Conservation (phyloP, 176 grass and related monocot genomes). For the Avena atlantica region DNA sequence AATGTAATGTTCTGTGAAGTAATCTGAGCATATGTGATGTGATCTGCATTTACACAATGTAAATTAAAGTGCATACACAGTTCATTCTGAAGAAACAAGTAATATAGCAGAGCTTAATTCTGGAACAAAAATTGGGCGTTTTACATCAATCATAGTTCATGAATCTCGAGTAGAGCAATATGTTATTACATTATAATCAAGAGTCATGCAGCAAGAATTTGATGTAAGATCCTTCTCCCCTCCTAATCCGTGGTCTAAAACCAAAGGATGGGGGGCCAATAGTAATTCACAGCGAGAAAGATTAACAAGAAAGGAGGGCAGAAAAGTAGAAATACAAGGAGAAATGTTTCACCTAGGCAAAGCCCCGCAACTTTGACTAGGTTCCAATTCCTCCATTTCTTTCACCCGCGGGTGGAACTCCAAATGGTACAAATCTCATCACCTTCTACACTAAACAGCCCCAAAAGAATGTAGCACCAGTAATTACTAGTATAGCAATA, state of each 20-base stretch:
- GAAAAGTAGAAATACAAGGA: slow-evolving; percentile 13
- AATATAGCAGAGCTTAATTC: neutral
- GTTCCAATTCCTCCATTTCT: slow-evolving; percentile 36
- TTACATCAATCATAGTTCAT: slow-evolving; percentile 36
- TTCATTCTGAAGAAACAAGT: neutral
- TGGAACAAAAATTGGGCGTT: slow-evolving; percentile 2
- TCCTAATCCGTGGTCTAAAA: slow-evolving; percentile 23
- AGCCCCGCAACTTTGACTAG: slow-evolving; percentile 17
- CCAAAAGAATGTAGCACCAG: slow-evolving; percentile 55
- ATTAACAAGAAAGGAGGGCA: slow-evolving; percentile 9
- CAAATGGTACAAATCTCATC: slow-evolving; percentile 40
- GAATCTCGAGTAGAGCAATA: slow-evolving; percentile 24
- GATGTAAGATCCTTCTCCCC: slow-evolving; percentile 22
- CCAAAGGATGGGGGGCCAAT: slow-evolving; percentile 36
- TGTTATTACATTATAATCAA: slow-evolving; percentile 43
- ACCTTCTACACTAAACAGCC: slow-evolving; percentile 47
- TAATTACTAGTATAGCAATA: slow-evolving; percentile 40
- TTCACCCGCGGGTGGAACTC: slow-evolving; percentile 26
- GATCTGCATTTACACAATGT: neutral
- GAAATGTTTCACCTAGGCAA: slow-evolving; percentile 41
- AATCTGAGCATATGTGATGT: neutral
- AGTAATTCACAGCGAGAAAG: slow-evolving; percentile 56
- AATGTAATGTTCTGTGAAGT: neutral
- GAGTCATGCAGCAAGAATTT: slow-evolving; percentile 42
- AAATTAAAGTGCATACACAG: neutral